A percentile compares a stretch with the other conserved stretches of the same genome.
These are phyloP conservation scores for Cladorrhinum samala DNA, from an alignment of 495 filamentous ascomycete genomes.

Conservation along the genomic window DNA sequence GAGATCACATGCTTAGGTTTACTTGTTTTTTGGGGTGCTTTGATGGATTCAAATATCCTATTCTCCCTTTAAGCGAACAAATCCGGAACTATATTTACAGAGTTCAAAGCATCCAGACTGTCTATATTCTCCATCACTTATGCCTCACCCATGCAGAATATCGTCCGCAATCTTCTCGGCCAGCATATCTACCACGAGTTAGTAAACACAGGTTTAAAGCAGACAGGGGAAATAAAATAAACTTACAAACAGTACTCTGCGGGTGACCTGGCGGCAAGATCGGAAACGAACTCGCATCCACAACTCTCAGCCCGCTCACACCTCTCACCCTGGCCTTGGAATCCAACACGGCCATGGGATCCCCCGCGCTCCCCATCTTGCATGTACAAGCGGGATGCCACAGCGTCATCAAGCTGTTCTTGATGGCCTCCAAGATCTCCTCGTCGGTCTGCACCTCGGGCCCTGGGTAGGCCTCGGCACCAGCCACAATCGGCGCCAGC, in stretches of 20 bases:
- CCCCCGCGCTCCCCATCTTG: conserved; percentile 41
- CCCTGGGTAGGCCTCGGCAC: not conserved
- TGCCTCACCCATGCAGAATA: not conserved
- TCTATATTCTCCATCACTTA: no score
- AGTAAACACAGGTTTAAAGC: not conserved
- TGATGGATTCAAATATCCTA: no score
- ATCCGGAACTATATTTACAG: no score
- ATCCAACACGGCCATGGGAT: conserved; percentile 48
- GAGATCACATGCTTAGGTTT: no score
- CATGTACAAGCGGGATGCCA: conserved; percentile 47
- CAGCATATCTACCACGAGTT: not conserved
- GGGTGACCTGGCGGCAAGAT: conserved; percentile 45
- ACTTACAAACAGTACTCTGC: conserved; percentile 10
- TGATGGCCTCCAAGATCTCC: not conserved
- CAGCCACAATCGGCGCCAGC: not conserved
- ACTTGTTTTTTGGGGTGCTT: no score
- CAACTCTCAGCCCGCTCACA: conserved; percentile 39
- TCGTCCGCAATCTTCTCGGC: conserved; percentile 2
- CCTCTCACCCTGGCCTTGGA: conserved; percentile 37
- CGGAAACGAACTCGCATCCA: conserved; percentile 39
- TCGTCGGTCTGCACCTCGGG: not conserved
- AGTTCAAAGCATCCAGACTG: no score
- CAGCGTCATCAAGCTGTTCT: conserved; percentile 1
- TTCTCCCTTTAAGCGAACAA: no score
- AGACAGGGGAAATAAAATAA: not conserved